Evolutionary conservation across 2,329 filamentous ascomycete genomes (phyloP).

Genomic region (Paraphoma sp.): DNA sequence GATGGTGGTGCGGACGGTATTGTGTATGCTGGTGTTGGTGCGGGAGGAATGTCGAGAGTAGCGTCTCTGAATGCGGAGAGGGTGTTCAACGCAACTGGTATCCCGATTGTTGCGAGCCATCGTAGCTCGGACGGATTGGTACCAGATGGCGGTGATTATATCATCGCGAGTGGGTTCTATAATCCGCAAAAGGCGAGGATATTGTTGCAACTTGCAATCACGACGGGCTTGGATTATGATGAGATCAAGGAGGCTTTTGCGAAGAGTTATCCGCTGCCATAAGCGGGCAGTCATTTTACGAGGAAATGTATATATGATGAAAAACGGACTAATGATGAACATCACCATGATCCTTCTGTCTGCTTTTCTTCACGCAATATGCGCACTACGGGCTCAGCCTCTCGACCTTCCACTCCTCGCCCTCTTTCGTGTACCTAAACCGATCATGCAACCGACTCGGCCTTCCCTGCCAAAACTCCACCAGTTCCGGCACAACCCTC

Average conservation of each 20-base stretch:
- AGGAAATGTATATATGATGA: background rate
- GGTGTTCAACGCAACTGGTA: constrained; percentile 54
- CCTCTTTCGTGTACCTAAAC: constrained; percentile 76
- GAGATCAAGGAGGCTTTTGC: constrained; percentile 53
- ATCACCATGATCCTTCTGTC: background rate
- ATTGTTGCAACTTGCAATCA: constrained; percentile 52
- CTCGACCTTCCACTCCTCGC: constrained; percentile 68
- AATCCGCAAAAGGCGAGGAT: constrained; percentile 65
- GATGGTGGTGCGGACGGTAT: constrained; percentile 60
- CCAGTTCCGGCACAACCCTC: constrained; percentile 79
- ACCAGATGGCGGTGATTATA: constrained; percentile 39
- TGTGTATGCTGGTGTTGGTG: constrained; percentile 63
- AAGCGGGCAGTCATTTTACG: background rate
- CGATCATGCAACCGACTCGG: constrained; percentile 91
- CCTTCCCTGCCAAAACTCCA: constrained; percentile 97
- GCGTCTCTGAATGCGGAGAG: constrained; percentile 49
- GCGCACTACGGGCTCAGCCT: constrained; percentile 71
- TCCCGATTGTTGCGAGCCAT: constrained; percentile 60
- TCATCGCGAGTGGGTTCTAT: constrained; percentile 59
- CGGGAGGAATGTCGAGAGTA: constrained; percentile 53
- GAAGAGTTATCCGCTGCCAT: constrained; percentile 35
- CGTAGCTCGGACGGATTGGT: constrained; percentile 62
- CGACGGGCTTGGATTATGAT: constrained; percentile 44
- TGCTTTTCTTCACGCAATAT: background rate
- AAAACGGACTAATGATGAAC: background rate